Evolutionary conservation across 2,329 filamentous ascomycete species (phyloP), one percentile per base, ranked within the genome.

Genomic region (Sporothrix luriei): DNA sequence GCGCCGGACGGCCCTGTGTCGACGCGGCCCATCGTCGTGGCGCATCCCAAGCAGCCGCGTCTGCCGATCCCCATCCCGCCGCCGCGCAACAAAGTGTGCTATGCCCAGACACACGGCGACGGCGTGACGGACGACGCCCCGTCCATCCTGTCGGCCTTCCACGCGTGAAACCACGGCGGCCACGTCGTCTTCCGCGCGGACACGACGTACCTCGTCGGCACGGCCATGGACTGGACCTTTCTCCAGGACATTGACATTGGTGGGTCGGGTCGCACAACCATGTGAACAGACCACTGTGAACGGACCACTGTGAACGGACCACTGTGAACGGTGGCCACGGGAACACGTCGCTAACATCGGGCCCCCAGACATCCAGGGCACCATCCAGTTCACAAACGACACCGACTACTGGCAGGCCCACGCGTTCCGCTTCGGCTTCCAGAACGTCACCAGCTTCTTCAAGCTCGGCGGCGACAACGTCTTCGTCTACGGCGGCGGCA

Each of bases 391-490:
- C 79, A 86, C 84, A 70, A 85, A 88, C 71, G 86, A 91, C 76
- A 90, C 86, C 0, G 82, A 84, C 70, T 91, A 90, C 78, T 91
- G 89, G 89, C 84, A 89, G 77, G 82, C 81, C 29, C 83, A 89
- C 75, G 80, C 83, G 29, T 91, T 90, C 81, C 81, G 80, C 51
- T 87, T 89, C 54, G 80, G 80, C 16, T 91, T 86, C 78, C 89
- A 91, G 73, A 90, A 90, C 73, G 83, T 84, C 5, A 88, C 86
- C 0, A 86, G 86, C 1, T 90, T 91, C 80, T 91, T 88, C 82
- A 84, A 88, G 75, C 82, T 90, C 49, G 88, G 89, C 52, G 89
- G 89, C 40, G 80, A 84, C 24, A 88, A 91, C 74, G 87, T 91
- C 33, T 88, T 89, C 71, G 82, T 91, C 69, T 91, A 89, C 72